phyloP scores from a whole-genome alignment of 1,139 yeast species.

The Debaryomyces udenii region DNA sequence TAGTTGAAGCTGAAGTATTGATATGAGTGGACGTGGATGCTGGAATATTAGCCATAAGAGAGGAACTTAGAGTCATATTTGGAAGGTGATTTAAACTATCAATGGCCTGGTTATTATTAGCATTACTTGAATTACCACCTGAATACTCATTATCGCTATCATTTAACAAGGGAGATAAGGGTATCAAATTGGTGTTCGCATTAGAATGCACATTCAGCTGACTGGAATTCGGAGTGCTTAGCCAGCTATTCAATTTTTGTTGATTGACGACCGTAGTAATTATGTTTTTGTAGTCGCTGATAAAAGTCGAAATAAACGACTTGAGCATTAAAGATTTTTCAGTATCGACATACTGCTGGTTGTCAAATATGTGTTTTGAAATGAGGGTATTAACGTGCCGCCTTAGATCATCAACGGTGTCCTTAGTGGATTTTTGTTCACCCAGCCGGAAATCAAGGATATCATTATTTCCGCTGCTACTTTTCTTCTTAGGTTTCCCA shows the following conservation, averaged over 20 bases:
- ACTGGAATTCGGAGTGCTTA: conserved; percentile 16
- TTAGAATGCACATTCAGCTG: conserved; percentile 9
- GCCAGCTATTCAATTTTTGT: conserved; percentile 23
- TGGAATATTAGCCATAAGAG: conserved; percentile 2
- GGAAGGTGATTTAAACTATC: conserved; percentile 24
- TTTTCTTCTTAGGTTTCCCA: not conserved
- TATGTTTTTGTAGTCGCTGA: conserved; percentile 24
- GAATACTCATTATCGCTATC: conserved; percentile 33
- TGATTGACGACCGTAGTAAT: conserved; percentile 9
- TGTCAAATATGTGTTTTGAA: conserved; percentile 20
- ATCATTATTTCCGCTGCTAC: not conserved
- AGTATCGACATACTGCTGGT: conserved; percentile 17
- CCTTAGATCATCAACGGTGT: conserved; percentile 13
- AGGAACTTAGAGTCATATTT: conserved; percentile 15
- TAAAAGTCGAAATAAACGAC: conserved; percentile 28
- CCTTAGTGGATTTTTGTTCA: not conserved
- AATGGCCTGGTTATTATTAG: conserved; percentile 13
- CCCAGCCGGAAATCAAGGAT: not conserved
- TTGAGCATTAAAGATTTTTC: conserved; percentile 27
- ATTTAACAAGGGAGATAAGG: conserved; percentile 41
- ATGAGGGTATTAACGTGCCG: conserved; percentile 24
- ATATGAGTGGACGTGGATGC: conserved; percentile 5
- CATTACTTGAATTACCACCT: conserved; percentile 14
- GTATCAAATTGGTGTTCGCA: conserved; percentile 30
- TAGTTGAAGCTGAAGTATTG: conserved; percentile 17